These are phyloP conservation scores for Candida maltosa DNA, from an alignment of 805 yeast genomes.

Conservation along the genomic window DNA sequence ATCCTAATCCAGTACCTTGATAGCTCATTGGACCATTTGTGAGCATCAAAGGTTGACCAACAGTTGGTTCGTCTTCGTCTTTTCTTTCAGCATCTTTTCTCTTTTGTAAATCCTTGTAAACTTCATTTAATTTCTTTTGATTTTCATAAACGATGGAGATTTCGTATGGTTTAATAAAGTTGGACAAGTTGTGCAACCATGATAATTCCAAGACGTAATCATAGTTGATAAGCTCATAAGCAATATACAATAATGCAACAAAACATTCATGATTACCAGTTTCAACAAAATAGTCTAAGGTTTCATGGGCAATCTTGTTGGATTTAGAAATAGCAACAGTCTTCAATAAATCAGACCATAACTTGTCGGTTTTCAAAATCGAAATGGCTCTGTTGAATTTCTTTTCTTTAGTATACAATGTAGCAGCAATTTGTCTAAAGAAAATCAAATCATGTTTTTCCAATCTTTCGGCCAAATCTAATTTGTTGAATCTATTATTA, in stretches of 20 bases:
- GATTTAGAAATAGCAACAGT: conserved; percentile 84
- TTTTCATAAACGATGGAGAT: conserved; percentile 83
- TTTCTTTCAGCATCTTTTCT: conserved; percentile 58
- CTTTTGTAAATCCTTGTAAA: conserved; percentile 66
- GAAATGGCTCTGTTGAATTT: conserved; percentile 89
- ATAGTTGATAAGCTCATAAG: conserved; percentile 73
- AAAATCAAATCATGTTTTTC: conserved; percentile 89
- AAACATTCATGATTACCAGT: conserved; percentile 95
- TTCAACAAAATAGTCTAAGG: conserved; percentile 88
- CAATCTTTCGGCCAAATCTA: conserved; percentile 87
- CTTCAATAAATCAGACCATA: conserved; percentile 92
- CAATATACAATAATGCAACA: conserved; percentile 81
- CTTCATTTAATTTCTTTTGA: conserved; percentile 57
- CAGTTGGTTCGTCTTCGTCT: conserved; percentile 43
- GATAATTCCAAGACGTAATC: conserved; percentile 87
- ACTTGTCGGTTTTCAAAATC: conserved; percentile 83
- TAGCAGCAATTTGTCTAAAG: conserved; percentile 95
- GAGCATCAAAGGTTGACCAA: conserved; percentile 72
- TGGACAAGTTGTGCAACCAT: conserved; percentile 83
- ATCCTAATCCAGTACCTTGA: conserved; percentile 50
- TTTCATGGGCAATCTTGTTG: conserved; percentile 81
- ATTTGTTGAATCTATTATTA: conserved; percentile 86
- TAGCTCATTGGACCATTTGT: conserved; percentile 59
- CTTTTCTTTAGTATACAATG: conserved; percentile 89
- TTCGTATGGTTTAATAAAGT: conserved; percentile 88